Base-by-base conservation (phyloP, 495 filamentous ascomycete species). In the Penicillium odoratum region DNA sequence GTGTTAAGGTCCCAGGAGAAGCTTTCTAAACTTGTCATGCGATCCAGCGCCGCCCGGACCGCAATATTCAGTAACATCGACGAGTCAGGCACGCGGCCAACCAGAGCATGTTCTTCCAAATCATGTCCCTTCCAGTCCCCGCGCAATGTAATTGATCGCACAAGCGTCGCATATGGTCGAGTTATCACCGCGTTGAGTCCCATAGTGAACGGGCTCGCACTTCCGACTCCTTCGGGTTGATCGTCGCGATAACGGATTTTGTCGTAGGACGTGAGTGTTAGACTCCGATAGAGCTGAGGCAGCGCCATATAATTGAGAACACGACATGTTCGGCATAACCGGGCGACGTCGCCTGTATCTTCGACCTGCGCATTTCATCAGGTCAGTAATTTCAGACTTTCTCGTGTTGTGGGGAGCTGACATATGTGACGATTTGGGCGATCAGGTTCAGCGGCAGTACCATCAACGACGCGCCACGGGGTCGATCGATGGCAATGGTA, bases 271-370 rank as follows among this genome's bases (percentile, higher is more conserved):
- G 75, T 81, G 18, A 88, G 72, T 21, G 77, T 78, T 31, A 87
- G 72, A 58, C 72, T 71, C 63, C 71, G 73, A 65, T 88, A 88
- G 28, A 88, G 78, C 61, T 80, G 81, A 7, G 85, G 85, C 3
- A 86, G 73, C 45, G 79, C 72, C 82, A 88, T 86, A 62, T 88
- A 88, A 59, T 87, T 83, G 63, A 87, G 76, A 33, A 88, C 74
- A 3, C 84, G 80, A 63, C 81, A 86, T 57, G 84, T 84, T 54
- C 82, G 79, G 61, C 81, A 84, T 26, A 84, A 59, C 38, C 83
- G 74, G 26, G 83, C 81, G 15, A 86, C 76, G 57, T 86, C 84
- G 49, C 68, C 80, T 25, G 75, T 70, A 67, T 84, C 78, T 34
- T 86, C 81, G 51, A 87, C 65, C 76, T 81, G 18, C 0, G 30